These are phyloP conservation scores for Pichia thaimueangensis DNA, from an alignment of 805 yeast species.

Conservation along the genomic window DNA sequence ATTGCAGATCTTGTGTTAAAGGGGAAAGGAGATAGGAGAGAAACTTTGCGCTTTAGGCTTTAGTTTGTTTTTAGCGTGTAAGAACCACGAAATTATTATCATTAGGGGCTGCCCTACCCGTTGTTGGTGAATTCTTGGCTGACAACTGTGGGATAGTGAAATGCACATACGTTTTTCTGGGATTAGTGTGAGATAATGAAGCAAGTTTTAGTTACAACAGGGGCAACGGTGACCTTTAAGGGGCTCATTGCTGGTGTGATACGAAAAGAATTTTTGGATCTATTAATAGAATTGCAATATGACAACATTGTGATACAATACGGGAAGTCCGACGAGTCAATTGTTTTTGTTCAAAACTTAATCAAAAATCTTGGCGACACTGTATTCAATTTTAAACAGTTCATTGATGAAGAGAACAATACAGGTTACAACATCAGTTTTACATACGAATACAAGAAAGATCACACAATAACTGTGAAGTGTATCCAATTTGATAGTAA, in stretches of 20 bases:
- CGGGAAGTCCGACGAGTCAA: constrained; percentile 33
- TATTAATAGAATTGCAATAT: constrained; percentile 34
- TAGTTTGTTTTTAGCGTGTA: too few species aligned
- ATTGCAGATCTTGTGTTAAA: too few species aligned
- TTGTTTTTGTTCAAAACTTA: constrained; percentile 6
- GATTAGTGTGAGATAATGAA: neutral
- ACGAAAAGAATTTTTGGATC: constrained; percentile 28
- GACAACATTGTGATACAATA: constrained; percentile 48
- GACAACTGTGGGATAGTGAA: too few species aligned
- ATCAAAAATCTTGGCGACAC: neutral
- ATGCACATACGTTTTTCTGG: too few species aligned
- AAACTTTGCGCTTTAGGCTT: too few species aligned
- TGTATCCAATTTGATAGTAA: constrained; percentile 44
- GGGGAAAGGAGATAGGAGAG: too few species aligned
- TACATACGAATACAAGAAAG: neutral
- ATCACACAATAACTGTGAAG: too few species aligned
- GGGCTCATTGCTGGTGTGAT: constrained; percentile 44
- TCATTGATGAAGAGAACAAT: neutral
- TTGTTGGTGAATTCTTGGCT: too few species aligned
- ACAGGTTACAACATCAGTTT: neutral
- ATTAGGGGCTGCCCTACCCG: too few species aligned
- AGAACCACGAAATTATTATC: too few species aligned
- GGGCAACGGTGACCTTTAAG: constrained; percentile 84
- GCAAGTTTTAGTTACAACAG: constrained; percentile 62
- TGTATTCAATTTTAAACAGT: too few species aligned